These are phyloP conservation scores for Ophiocordyceps unilateralis DNA, from an alignment of 2,329 filamentous ascomycete genomes.

Conservation along the genomic window DNA sequence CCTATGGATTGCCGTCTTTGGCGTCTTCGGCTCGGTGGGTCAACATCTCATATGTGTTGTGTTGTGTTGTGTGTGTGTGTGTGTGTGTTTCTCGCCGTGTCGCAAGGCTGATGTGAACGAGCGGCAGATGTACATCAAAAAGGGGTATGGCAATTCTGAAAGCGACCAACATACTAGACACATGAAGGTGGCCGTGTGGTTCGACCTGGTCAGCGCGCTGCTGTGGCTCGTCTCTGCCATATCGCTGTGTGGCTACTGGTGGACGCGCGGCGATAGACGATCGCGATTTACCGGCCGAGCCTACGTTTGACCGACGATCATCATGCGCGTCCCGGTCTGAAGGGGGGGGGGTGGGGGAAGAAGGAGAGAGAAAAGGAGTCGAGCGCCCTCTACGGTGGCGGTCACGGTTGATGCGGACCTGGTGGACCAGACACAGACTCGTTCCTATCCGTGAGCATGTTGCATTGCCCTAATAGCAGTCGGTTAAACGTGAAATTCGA, in stretches of 20 bases:
- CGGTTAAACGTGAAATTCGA: no score
- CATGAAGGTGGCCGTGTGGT: conserved; percentile 80
- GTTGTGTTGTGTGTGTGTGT: no score
- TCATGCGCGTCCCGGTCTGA: no score
- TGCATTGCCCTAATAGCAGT: no score
- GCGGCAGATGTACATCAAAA: conserved; percentile 49
- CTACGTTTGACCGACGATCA: conserved; percentile 21
- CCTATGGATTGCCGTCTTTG: conserved; percentile 69
- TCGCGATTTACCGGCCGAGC: conserved; percentile 43
- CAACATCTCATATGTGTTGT: no score
- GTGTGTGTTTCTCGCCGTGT: background rate
- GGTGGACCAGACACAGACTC: no score
- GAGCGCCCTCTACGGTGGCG: no score
- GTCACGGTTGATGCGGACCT: no score
- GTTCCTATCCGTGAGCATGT: no score
- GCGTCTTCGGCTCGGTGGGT: conserved; percentile 54
- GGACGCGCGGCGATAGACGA: conserved; percentile 30
- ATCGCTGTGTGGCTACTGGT: conserved; percentile 41
- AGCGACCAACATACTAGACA: conserved; percentile 46
- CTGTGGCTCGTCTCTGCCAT: conserved; percentile 55
- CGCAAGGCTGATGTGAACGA: background rate
- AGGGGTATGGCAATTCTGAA: conserved; percentile 27
- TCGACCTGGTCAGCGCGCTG: conserved; percentile 57
- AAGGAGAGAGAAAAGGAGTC: no score
- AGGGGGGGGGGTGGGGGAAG: no score